A percentile compares a stretch with the other conserved stretches of the same genome.
These are phyloP conservation scores for Dioscorea zingiberensis DNA, from an alignment of 106 monocot species.

Conservation along the genomic window DNA sequence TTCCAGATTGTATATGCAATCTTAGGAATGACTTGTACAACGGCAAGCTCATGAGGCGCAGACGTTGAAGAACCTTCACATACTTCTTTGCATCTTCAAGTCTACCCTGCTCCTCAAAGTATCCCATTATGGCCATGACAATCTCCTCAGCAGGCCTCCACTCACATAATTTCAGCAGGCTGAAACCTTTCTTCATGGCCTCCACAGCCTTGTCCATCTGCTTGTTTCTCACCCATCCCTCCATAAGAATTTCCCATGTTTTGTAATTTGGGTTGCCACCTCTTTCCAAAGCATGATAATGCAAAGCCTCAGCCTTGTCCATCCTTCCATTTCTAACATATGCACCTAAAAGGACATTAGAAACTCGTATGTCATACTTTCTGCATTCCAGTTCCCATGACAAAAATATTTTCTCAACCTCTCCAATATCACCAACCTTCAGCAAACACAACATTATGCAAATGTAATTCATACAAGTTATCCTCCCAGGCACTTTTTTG, in stretches of 20 bases:
- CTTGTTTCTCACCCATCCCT: slow-evolving; percentile 56
- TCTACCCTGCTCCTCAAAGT: slow-evolving; percentile 14
- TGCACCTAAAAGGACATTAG: slow-evolving; percentile 74
- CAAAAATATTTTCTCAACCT: slow-evolving; percentile 53
- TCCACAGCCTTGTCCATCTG: slow-evolving; percentile 73
- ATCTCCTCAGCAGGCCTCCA: slow-evolving; percentile 58
- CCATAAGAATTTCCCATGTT: slow-evolving; percentile 90
- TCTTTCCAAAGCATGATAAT: slow-evolving; percentile 35
- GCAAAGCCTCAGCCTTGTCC: slow-evolving; percentile 59
- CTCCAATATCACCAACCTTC: slow-evolving; percentile 52
- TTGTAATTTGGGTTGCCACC: slow-evolving; percentile 77
- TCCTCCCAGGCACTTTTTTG: slow-evolving; percentile 53
- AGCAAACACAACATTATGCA: slow-evolving; percentile 58
- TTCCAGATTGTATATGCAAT: slow-evolving; percentile 14
- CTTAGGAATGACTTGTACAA: slow-evolving; percentile 35
- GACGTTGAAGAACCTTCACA: slow-evolving; percentile 20
- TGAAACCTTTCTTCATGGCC: slow-evolving; percentile 67
- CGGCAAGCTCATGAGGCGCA: slow-evolving; percentile 19
- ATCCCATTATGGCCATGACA: slow-evolving; percentile 38
- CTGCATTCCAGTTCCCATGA: slow-evolving; percentile 60
- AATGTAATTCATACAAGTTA: slow-evolving; percentile 65
- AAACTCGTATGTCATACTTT: slow-evolving; percentile 69
- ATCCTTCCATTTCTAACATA: slow-evolving; percentile 72
- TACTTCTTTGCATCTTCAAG: slow-evolving; percentile 15
- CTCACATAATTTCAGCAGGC: slow-evolving; percentile 45